Evolutionary conservation across 2,329 filamentous ascomycete genomes (phyloP), one percentile per base, ranked within the genome.

Genomic region (Fusarium zealandicum): DNA sequence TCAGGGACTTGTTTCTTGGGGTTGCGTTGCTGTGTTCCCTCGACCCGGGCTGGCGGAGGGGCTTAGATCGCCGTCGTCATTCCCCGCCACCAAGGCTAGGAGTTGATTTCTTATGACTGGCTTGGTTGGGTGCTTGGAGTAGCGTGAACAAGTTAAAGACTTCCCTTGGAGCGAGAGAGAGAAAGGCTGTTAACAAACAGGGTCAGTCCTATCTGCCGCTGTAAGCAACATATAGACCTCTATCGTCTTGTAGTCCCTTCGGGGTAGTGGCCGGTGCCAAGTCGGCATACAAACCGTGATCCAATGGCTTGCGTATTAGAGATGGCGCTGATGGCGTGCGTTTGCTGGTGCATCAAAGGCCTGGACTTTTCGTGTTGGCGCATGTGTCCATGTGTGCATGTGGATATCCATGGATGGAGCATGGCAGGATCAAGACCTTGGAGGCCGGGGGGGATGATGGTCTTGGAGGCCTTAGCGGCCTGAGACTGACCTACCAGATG

Each of bases 41-140:
- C 59, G 27, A 65, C 43, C 63, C 62, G 59, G 48, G 36, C 32
- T 41, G 31, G 41, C 17, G 49, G 59, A 65, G 51, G 57, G 53
- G 59, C 43, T 63, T 54, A 54, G 56, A 57, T 51, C 52, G 27
- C 52, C 61, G 30, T 65, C 59, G 59, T 65, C 59, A 64, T 65
- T 64, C 59, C 59, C 54, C 59, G 54, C 63, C 62, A 60, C 63
- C 37, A 39, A 42, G 8, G 6, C 31, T 33, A n/a, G 31, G 12
- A 33, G 31, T 33, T 59, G 42, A 32, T 47, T 45, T 28, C 18
- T 18, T 17, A 32, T 39, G 57, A n/a, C n/a, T 39, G 36, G 28
- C 32, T 43, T 43, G 45, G 20, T 25, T 36, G 57, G 47, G 35
- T 37, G 18, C 31, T 39, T 16, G 28, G 27, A 37, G 33, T 6